Conservation (phyloP, 352 stramenopile genomes). For the Phytophthora ohioensis region DNA sequence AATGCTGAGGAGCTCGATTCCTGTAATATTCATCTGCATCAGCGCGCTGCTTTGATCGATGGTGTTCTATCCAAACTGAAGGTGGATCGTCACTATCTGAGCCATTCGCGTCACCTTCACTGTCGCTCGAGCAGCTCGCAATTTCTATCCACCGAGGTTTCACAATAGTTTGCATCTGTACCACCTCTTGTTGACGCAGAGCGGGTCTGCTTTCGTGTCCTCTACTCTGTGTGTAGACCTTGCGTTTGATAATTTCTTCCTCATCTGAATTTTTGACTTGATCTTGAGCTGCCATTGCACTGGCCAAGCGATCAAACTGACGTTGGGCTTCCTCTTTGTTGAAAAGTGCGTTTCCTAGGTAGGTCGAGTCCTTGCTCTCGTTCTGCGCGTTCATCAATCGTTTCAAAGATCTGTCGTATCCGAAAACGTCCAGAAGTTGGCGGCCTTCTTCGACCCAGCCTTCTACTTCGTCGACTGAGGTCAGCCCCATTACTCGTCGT, state of each 20-base stretch:
- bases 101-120: background rate
- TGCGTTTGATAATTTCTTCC: too few species aligned
- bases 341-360: background rate
- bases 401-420: constrained; percentile 7
- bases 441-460: constrained; percentile 47
- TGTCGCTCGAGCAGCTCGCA: background rate
- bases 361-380: background rate
- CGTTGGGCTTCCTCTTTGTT: constrained; percentile 6
- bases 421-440: constrained; percentile 19
- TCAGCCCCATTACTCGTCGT: constrained; percentile 61
- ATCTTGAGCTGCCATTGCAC: constrained; percentile 1
- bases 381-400: constrained; percentile 19
- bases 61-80: background rate
- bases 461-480: constrained; percentile 54
- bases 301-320: constrained; percentile 24
- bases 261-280: background rate
- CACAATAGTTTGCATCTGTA: background rate
- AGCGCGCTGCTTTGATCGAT: background rate
- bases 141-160: constrained; percentile 1
- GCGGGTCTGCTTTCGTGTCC: background rate
- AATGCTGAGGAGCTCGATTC: background rate
- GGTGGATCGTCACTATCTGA: background rate
- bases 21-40: background rate
- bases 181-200: background rate
- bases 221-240: too few species aligned